Conservation (phyloP, 495 filamentous ascomycete genomes). For the Penicillium angulare region DNA sequence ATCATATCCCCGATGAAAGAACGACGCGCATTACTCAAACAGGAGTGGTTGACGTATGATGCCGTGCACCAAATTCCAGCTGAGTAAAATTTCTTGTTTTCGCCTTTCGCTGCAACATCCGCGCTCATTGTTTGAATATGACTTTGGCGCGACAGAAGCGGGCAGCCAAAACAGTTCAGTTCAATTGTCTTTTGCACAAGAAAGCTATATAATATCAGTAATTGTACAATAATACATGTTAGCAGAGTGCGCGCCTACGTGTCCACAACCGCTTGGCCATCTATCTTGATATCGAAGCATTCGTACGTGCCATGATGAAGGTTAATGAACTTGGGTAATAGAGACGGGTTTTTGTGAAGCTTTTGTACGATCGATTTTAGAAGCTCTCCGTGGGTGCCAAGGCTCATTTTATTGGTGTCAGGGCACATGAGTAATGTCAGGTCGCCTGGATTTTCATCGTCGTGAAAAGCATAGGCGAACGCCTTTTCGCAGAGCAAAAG, state of each 20-base stretch:
- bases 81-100: slow-evolving; percentile 22
- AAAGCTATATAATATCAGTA: slow-evolving; percentile 27
- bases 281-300: slow-evolving; percentile 34
- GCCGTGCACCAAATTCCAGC: slow-evolving; percentile 54
- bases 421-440: slow-evolving; percentile 30
- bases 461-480: slow-evolving; percentile 36
- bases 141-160: slow-evolving; percentile 31
- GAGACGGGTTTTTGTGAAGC: slow-evolving; percentile 49
- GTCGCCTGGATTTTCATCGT: neutral
- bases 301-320: slow-evolving; percentile 44
- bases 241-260: slow-evolving; percentile 31
- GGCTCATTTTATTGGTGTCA: slow-evolving; percentile 18
- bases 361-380: slow-evolving; percentile 41
- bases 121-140: slow-evolving; percentile 19
- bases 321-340: slow-evolving; percentile 34
- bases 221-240: neutral
- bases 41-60: slow-evolving; percentile 57
- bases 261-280: slow-evolving; percentile 50
- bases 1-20: slow-evolving; percentile 61
- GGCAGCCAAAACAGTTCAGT: slow-evolving; percentile 51
- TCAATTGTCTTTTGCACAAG: slow-evolving; percentile 43
- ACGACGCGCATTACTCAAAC: slow-evolving; percentile 42
- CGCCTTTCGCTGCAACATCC: neutral
- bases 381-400: slow-evolving; percentile 38
- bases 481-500: slow-evolving; percentile 58